Evolutionary conservation across 805 yeast species (phyloP).

Genomic region (Starmera quercuum): DNA sequence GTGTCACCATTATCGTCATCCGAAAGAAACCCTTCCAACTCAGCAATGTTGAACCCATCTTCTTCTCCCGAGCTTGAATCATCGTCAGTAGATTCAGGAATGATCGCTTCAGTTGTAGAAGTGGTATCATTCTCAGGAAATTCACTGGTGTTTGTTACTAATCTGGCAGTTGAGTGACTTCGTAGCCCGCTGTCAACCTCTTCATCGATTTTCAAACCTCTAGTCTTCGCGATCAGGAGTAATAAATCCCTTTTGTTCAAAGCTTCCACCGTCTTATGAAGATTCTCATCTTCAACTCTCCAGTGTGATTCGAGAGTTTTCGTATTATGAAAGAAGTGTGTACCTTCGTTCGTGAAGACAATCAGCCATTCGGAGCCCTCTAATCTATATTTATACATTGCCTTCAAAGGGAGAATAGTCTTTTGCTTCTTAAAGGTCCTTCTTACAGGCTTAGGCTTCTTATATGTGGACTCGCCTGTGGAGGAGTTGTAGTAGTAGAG

Average conservation of each 20-base stretch:
- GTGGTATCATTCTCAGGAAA: background rate
- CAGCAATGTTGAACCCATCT: constrained; percentile 14
- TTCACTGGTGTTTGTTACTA: constrained; percentile 1
- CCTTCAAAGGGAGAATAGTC: too few species aligned
- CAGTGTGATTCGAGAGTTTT: constrained; percentile 24
- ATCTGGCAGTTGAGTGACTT: constrained; percentile 7
- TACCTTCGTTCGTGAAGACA: constrained; percentile 33
- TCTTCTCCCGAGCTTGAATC: constrained; percentile 16
- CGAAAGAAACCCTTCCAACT: constrained; percentile 12
- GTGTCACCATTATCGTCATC: constrained; percentile 7
- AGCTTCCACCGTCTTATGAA: constrained; percentile 17
- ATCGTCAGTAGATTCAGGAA: constrained; percentile 8
- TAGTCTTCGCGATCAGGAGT: constrained; percentile 26
- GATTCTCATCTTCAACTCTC: constrained; percentile 26
- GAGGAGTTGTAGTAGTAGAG: constrained; percentile 29
- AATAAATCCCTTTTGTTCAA: constrained; percentile 22
- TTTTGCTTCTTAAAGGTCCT: too few species aligned
- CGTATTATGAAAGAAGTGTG: constrained; percentile 31
- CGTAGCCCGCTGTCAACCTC: constrained; percentile 5
- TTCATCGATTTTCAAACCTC: constrained; percentile 24
- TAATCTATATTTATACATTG: too few species aligned
- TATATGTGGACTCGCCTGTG: constrained; percentile 32
- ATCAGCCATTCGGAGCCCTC: constrained; percentile 30
- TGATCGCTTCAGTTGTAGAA: constrained; percentile 12
- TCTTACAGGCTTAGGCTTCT: constrained; percentile 20